Evolutionary conservation across 805 yeast species (phyloP), one percentile per base, ranked within the genome.

Genomic region (Spathaspora girioi): DNA sequence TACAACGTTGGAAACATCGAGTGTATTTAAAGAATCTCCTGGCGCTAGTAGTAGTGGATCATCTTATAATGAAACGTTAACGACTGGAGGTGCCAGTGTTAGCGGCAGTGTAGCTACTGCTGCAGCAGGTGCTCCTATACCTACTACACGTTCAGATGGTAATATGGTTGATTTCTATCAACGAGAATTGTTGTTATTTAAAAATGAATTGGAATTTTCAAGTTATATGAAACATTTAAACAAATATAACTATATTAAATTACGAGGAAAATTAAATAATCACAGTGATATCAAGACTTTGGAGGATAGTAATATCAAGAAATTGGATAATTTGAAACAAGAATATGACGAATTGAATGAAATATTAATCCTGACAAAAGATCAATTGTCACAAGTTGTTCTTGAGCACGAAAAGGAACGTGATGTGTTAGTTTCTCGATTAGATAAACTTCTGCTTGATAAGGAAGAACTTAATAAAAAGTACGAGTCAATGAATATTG

Each of bases 181-280:
- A 50, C 69, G 89, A 50, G 89, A 86, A 58, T 66, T 84, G 14
- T 62, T 84, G 50, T 68, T 84, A 38, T 58, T 75, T 52, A 76
- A 76, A 48, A 86, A 85, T 61, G 90, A 85, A 60, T 67, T 82
- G 38, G 86, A 83, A 46, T 85, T 86, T 57, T 70, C 81, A 3
- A 73, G 76, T 46, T 83, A 80, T 62, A 60, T 82, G 57, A 79
- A 78, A 46, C 71, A 77, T 47, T 69, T 80, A 52, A 72, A 70
- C 50, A 76, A 77, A 56, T 68, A 47, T 42, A 50, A 56, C 23
- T 63, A 62, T 47, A 50, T 63, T 8, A 52, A 55, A 35, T 45
- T 59, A 18, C 62, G 60, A 47, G 40, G 57, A 10, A 42, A 50
- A 18, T 42, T 52, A 45, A 42, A 42, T 14, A 19, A n/a, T 23